A percentile compares a stretch with the other conserved stretches of the same genome.
These are phyloP conservation scores for Epichloe coenophiala DNA, from an alignment of 2,329 filamentous ascomycete species.

Conservation along the genomic window DNA sequence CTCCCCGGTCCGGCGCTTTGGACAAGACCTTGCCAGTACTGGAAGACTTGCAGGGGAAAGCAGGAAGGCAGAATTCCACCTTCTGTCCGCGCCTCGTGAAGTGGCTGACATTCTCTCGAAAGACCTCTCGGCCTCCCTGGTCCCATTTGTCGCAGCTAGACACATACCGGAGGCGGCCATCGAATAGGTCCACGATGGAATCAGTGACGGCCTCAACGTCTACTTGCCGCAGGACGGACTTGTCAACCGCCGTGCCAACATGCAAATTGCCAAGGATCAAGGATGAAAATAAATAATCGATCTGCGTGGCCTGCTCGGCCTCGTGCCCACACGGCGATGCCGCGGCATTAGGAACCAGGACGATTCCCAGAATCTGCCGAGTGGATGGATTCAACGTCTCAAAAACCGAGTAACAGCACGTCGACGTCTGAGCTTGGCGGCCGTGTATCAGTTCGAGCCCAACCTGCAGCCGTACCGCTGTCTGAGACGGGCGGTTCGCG, in stretches of 20 bases:
- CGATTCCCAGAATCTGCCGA: slow-evolving; percentile 3
- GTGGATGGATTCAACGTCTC: background rate
- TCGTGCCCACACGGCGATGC: background rate
- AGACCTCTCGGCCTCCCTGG: slow-evolving; percentile 9
- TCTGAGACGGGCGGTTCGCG: background rate
- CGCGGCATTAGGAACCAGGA: background rate
- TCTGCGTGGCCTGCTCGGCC: background rate
- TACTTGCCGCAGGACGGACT: background rate
- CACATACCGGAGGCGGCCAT: slow-evolving; percentile 12
- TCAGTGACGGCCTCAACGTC: slow-evolving; percentile 2
- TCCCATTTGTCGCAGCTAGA: slow-evolving; percentile 13
- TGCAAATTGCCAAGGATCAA: slow-evolving; percentile 2
- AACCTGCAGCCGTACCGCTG: background rate
- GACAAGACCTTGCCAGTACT: slow-evolving; percentile 21
- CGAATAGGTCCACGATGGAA: slow-evolving; percentile 11
- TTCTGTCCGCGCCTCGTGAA: slow-evolving; percentile 11
- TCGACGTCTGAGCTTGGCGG: background rate
- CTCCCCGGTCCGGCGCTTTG: slow-evolving; percentile 20
- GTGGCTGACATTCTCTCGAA: slow-evolving; percentile 10
- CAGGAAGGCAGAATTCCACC: slow-evolving; percentile 21
- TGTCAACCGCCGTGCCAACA: background rate
- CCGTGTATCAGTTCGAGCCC: background rate
- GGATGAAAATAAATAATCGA: slow-evolving; percentile 5
- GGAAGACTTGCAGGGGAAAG: slow-evolving; percentile 27
- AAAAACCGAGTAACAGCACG: background rate